Conservation (phyloP, 768 basidiomycete genomes). For the Pholiota microspora region DNA sequence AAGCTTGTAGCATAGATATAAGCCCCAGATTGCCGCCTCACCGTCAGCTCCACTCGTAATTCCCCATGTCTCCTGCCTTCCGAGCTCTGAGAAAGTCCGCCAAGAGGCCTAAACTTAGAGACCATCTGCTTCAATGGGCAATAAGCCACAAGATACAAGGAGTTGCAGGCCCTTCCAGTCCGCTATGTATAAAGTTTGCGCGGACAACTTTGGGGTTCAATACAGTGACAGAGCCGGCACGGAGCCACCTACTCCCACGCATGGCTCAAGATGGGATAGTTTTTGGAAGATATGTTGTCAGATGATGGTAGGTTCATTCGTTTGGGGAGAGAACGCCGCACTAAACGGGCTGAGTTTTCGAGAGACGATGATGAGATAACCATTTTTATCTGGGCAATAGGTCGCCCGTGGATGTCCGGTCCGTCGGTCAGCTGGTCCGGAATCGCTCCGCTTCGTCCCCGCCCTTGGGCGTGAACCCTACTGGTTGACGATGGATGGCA, state of each 20-base stretch:
- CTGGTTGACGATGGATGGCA: too few species aligned
- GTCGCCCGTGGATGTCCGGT: background rate
- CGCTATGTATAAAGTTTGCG: background rate
- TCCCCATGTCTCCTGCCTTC: background rate
- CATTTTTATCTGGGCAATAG: background rate
- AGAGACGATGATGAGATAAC: background rate
- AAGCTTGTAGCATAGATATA: background rate
- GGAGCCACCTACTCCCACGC: background rate
- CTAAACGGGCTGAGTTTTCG: background rate
- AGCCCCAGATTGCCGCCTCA: background rate
- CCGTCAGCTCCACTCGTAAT: background rate
- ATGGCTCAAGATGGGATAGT: background rate
- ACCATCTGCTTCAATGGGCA: background rate
- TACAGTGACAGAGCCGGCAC: background rate
- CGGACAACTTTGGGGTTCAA: background rate
- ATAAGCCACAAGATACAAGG: background rate
- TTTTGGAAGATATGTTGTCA: background rate
- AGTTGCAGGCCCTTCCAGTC: background rate
- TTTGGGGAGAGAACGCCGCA: background rate
- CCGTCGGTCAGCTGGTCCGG: background rate
- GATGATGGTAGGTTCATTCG: background rate
- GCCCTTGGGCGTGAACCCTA: too few species aligned
- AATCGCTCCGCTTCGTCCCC: background rate
- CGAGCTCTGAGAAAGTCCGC: background rate
- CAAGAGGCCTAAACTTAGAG: background rate